Percentiles rank a stretch among this genome's conserved stretches.
These are phyloP conservation scores for Rhododendron molle DNA, from an alignment of 148 eudicot genomes.

Conservation along the genomic window DNA sequence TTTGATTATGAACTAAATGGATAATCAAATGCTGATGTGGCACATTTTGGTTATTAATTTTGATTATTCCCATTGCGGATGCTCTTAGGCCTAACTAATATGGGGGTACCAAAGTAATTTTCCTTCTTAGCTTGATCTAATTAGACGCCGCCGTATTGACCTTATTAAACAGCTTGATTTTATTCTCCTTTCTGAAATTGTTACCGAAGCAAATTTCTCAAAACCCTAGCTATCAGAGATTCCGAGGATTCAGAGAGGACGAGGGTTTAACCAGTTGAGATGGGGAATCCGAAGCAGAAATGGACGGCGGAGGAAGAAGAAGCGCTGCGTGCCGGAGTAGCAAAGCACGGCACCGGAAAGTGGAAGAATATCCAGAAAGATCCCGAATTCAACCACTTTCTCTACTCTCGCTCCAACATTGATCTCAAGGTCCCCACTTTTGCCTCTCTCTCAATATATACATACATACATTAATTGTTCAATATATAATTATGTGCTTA, in stretches of 20 bases:
- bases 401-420: conserved; percentile 79
- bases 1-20: no score
- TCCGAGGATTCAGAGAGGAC: not conserved
- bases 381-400: conserved; percentile 57
- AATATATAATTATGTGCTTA: not conserved
- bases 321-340: conserved; percentile 68
- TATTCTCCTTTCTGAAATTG: not conserved
- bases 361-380: conserved; percentile 87
- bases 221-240: not conserved
- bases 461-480: not conserved
- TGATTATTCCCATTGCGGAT: no score
- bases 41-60: no score
- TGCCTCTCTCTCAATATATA: not conserved
- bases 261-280: conserved; percentile 15
- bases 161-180: not conserved
- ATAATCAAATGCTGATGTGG: no score
- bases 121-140: not conserved
- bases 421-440: conserved; percentile 66
- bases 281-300: conserved; percentile 95
- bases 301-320: conserved; percentile 98
- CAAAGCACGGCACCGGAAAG: conserved; percentile 86
- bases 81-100: no score
- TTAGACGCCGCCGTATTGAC: not conserved
- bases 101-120: not conserved
- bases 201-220: not conserved